phyloP scores from a whole-genome alignment of 2,329 filamentous ascomycete genomes.

The Ophiostoma ips region DNA sequence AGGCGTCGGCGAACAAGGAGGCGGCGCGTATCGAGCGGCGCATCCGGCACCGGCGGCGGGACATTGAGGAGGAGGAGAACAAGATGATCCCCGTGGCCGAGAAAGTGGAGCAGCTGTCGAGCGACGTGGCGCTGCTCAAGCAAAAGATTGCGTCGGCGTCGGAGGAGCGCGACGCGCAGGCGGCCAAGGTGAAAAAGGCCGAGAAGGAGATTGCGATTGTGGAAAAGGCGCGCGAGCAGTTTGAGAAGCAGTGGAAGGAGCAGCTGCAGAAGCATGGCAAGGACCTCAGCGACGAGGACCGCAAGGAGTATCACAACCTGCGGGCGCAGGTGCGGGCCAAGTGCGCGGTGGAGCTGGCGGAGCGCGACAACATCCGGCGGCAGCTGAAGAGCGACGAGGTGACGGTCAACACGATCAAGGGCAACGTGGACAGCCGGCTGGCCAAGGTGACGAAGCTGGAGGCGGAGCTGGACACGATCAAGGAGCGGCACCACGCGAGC shows the following conservation, averaged over 20 bases:
- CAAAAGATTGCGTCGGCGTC: constrained; percentile 55
- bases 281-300: constrained; percentile 70
- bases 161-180: constrained; percentile 64
- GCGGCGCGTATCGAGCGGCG: constrained; percentile 67
- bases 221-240: constrained; percentile 79
- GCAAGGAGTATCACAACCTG: constrained; percentile 78
- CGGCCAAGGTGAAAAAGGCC: constrained; percentile 53
- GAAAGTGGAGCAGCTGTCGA: constrained; percentile 68
- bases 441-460: constrained; percentile 61
- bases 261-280: constrained; percentile 76
- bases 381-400: constrained; percentile 87
- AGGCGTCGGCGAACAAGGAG: constrained; percentile 60
- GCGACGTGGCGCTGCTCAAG: constrained; percentile 54
- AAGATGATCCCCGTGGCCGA: constrained; percentile 80
- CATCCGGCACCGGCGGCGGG: constrained; percentile 75
- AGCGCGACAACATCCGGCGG: constrained; percentile 72
- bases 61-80: constrained; percentile 76
- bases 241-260: constrained; percentile 77
- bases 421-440: constrained; percentile 69
- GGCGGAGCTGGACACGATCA: constrained; percentile 53
- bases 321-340: constrained; percentile 74
- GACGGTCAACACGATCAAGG: constrained; percentile 75
- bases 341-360: constrained; percentile 66
- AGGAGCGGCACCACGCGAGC: constrained; percentile 51
- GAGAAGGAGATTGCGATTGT: constrained; percentile 70